phyloP scores from a whole-genome alignment of 257 asterid species.

The Capsicum chinense region DNA sequence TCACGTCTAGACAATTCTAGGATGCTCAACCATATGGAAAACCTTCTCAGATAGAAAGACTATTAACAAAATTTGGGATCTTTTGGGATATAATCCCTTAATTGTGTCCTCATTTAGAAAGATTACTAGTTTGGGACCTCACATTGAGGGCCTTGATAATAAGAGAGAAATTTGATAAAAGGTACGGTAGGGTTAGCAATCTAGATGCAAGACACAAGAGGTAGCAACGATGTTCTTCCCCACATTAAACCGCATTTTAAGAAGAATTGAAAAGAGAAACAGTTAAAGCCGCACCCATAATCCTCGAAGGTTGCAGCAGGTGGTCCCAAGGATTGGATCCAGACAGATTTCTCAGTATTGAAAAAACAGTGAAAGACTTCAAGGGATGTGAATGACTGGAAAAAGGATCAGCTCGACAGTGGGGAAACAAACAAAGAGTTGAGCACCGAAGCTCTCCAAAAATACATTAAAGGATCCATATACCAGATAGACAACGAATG shows the following conservation, averaged over 20 bases:
- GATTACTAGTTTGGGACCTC: not conserved
- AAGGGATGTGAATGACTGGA: slow-evolving; percentile 3
- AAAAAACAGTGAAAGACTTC: not conserved
- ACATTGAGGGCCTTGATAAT: not conserved
- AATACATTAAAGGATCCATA: no score
- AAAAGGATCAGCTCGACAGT: not conserved
- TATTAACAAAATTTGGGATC: not conserved
- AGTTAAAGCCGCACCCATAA: not conserved
- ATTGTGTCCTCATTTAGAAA: not conserved
- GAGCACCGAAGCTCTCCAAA: no score
- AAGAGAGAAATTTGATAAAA: not conserved
- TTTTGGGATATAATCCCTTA: not conserved
- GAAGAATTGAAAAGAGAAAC: not conserved
- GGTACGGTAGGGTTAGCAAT: not conserved
- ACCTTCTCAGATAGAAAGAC: no score
- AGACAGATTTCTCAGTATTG: not conserved
- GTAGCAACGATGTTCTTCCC: not conserved
- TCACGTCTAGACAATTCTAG: not conserved
- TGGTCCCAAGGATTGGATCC: slow-evolving; percentile 3
- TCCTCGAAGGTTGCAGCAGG: not conserved
- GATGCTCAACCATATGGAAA: not conserved
- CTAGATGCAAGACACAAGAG: slow-evolving; percentile 11
- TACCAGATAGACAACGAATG: no score
- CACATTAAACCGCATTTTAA: not conserved
- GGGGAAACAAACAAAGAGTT: no score